These are phyloP conservation scores for Naematelia aurantialba DNA, from an alignment of 768 basidiomycete genomes.

Conservation along the genomic window DNA sequence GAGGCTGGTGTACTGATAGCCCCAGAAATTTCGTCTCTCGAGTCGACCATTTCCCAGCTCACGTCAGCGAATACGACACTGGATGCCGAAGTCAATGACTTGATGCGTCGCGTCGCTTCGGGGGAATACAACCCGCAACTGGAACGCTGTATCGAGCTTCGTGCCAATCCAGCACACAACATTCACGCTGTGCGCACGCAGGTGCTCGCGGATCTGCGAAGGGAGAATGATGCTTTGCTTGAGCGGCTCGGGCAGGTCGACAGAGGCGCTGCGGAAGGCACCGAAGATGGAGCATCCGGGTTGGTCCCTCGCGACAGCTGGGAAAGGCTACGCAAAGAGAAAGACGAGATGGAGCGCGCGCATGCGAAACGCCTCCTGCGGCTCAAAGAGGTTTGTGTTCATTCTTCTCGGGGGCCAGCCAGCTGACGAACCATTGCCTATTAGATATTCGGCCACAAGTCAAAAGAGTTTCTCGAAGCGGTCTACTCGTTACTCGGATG, in stretches of 20 bases:
- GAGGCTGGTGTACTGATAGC: background rate
- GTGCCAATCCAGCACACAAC: constrained; percentile 75
- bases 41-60: constrained; percentile 35
- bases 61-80: constrained; percentile 41
- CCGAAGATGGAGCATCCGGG: constrained; percentile 41
- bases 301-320: constrained; percentile 75
- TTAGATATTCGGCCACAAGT: constrained; percentile 78
- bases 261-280: constrained; percentile 31
- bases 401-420: too few relatives aligned
- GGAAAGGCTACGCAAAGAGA: constrained; percentile 68
- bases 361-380: constrained; percentile 76
- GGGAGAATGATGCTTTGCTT: constrained; percentile 80
- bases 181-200: constrained; percentile 73
- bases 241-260: constrained; percentile 64
- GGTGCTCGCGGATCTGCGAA: constrained; percentile 68
- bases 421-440: constrained; percentile 1
- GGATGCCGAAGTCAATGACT: constrained; percentile 42
- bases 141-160: constrained; percentile 53
- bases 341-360: constrained; percentile 62
- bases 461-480: constrained; percentile 84
- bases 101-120: constrained; percentile 44
- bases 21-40: constrained; percentile 32
- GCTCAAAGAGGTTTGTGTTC: constrained; percentile 66
- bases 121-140: constrained; percentile 46
- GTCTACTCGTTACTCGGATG: constrained; percentile 85